Evolutionary conservation across 2,329 filamentous ascomycete genomes (phyloP).

Genomic region (Karstenula rhodostoma): DNA sequence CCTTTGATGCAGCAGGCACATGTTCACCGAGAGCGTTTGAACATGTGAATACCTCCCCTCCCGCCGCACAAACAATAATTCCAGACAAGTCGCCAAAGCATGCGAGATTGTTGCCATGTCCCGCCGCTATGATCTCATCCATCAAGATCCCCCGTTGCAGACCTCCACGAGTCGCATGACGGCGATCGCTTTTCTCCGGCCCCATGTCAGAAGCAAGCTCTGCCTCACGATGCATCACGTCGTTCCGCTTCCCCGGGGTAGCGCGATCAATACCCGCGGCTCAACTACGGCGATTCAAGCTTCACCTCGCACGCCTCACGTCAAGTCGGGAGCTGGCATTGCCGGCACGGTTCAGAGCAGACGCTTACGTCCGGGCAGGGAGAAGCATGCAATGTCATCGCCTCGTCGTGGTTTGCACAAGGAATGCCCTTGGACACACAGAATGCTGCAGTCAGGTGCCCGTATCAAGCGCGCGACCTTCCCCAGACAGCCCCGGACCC

Average conservation of each 20-base stretch:
- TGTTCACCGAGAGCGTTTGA: neutral
- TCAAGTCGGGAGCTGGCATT: neutral
- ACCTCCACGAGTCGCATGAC: constrained; percentile 1
- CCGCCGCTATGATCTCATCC: neutral
- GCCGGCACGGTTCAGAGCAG: neutral
- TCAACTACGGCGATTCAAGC: constrained; percentile 5
- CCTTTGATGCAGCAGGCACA: neutral
- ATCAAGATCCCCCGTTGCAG: neutral
- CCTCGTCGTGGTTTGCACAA: neutral
- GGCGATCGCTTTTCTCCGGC: neutral
- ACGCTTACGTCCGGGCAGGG: neutral
- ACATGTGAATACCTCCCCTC: constrained; percentile 1
- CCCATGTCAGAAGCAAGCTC: constrained; percentile 4
- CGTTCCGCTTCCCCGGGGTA: constrained; percentile 11
- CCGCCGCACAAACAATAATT: neutral
- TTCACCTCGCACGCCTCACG: neutral
- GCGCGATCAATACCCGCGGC: constrained; percentile 1
- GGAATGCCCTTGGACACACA: neutral
- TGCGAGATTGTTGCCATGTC: neutral
- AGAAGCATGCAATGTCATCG: neutral
- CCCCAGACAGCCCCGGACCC: constrained; percentile 13
- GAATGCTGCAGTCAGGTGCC: neutral
- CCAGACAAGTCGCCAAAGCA: neutral
- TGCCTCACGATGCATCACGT: neutral
- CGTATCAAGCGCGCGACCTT: constrained; percentile 1